A percentile compares a stretch with the other conserved stretches of the same genome.
phyloP scores from a whole-genome alignment of 495 filamentous ascomycete genomes.

The Annulohypoxylon bovei region DNA sequence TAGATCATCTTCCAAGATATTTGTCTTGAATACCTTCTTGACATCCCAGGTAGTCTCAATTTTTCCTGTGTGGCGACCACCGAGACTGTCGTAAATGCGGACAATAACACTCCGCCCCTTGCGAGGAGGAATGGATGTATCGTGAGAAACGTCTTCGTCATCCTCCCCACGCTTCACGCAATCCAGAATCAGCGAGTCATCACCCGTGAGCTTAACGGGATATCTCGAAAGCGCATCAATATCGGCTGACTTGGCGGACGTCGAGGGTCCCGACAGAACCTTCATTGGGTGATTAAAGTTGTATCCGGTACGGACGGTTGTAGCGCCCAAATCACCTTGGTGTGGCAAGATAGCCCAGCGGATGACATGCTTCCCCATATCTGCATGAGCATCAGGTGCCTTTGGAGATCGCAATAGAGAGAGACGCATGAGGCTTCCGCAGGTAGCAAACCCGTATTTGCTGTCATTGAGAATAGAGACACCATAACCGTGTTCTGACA shows the following conservation, averaged over 20 bases:
- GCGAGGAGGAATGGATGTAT: conserved; percentile 72
- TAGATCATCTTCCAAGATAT: conserved; percentile 77
- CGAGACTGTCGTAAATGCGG: conserved; percentile 90
- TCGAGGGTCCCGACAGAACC: conserved; percentile 51
- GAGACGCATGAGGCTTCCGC: conserved; percentile 90
- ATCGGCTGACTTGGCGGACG: conserved; percentile 39
- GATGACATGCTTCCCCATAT: conserved; percentile 92
- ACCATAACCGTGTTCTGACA: conserved; percentile 91
- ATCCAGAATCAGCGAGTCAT: conserved; percentile 76
- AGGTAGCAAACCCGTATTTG: conserved; percentile 96
- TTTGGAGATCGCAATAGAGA: conserved; percentile 92
- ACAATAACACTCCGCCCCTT: conserved; percentile 82
- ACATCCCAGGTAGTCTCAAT: conserved; percentile 74
- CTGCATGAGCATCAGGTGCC: conserved; percentile 92
- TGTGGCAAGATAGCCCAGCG: conserved; percentile 95
- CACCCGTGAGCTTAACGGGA: conserved; percentile 65
- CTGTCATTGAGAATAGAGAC: conserved; percentile 94
- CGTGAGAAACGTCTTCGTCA: conserved; percentile 82
- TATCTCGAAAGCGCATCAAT: conserved; percentile 51
- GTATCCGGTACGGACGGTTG: conserved; percentile 82
- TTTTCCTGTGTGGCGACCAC: conserved; percentile 75
- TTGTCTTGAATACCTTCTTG: conserved; percentile 80
- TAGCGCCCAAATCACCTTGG: conserved; percentile 70
- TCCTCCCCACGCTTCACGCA: conserved; percentile 94
- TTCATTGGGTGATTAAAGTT: conserved; percentile 89